These are phyloP conservation scores for Flaveria ramosissima DNA, from an alignment of 129 eudicot species.

Conservation along the genomic window DNA sequence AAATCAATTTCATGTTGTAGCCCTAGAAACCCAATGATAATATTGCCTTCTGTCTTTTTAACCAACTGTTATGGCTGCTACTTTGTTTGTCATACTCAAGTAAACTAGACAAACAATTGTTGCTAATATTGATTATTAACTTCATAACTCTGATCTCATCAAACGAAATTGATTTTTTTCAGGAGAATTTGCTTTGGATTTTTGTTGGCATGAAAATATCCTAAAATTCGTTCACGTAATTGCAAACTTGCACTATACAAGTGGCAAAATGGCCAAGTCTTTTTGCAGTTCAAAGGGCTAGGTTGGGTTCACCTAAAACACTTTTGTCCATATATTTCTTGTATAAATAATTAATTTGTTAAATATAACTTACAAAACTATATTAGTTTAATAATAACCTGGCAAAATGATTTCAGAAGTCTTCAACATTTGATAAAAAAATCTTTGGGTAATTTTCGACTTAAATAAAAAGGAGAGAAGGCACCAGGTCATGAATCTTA, in stretches of 20 bases:
- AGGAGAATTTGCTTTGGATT: not conserved
- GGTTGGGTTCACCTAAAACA: not conserved
- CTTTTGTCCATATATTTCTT: not conserved
- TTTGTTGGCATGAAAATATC: not conserved
- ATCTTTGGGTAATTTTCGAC: not conserved
- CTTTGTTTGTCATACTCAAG: no score
- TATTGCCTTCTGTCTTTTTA: no score
- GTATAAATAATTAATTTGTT: not conserved
- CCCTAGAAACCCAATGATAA: no score
- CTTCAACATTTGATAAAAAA: not conserved
- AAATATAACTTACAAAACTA: conserved; percentile 1
- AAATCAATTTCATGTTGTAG: no score
- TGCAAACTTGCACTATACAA: not conserved
- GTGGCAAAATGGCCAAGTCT: not conserved
- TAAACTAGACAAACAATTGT: no score
- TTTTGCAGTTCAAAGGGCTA: not conserved
- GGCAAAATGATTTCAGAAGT: not conserved
- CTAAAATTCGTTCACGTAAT: not conserved
- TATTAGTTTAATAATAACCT: not conserved
- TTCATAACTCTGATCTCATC: not conserved
- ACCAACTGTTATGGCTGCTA: no score
- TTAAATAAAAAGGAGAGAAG: not conserved
- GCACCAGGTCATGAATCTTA: conserved; percentile 33
- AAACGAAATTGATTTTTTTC: not conserved
- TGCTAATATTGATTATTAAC: not conserved